Base-by-base conservation (phyloP, 2,329 filamentous ascomycete species). In the Amauroascus niger region DNA sequence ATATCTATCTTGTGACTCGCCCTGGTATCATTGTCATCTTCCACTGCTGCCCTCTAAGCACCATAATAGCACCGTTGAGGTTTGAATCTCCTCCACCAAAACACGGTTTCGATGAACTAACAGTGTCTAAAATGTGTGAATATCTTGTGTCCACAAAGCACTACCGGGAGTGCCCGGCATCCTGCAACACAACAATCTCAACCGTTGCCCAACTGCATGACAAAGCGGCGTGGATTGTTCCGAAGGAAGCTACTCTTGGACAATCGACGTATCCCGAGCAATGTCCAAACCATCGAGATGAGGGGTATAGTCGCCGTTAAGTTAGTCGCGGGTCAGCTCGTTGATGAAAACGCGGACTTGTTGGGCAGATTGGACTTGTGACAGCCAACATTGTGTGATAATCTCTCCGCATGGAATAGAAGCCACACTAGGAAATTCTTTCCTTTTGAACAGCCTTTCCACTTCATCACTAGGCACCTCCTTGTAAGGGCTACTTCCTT, bases 361-460 rank as follows among this genome's bases (percentile, higher is more conserved):
- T 39, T 54, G 14, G 14, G 54, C 57, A 49, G 58, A 60, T 35
- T 56, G 35, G 26, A 57, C 44, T 56, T 61, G 30, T 30, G 50
- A 58, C 14, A 56, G 32, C 59, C 59, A 61, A 50, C 59, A 62
- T 45, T 59, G 51, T 20, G 57, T 56, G 50, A 62, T 62, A 8
- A 58, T 58, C 1, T 57, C 11, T 54, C 57, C 56, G 35, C 57
- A 59, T 52, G 37, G 56, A 49, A 61, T 56, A 55, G 6, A 24
- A 55, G 60, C 55, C 39, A 60, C 46, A 54, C 49, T n/a, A 48
- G 58, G 60, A 33, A 61, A 61, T 16, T 58, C 53, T 5, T 58
- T 58, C 26, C 18, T 22, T 26, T 41, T 52, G 35, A 54, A 61
- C 50, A 52, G 52, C 33, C 1, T 48, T 54, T 58, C 49, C 9